A percentile compares a stretch with the other conserved stretches of the same genome.
phyloP scores from a whole-genome alignment of 2,329 filamentous ascomycete species.

The Cadophora gregata region DNA sequence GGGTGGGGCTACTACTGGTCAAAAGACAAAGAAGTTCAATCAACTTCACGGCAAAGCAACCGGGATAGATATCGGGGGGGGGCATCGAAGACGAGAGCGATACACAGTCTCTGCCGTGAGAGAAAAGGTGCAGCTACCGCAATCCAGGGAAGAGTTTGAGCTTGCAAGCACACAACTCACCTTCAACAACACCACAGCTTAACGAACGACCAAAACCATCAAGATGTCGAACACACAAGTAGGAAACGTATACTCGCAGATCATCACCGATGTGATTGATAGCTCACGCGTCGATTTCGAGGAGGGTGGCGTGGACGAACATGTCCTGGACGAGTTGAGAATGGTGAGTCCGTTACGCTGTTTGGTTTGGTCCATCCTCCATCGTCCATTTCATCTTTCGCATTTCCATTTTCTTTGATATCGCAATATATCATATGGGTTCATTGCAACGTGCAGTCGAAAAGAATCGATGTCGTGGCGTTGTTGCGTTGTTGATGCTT shows the following conservation, averaged over 20 bases:
- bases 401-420: constrained; percentile 2
- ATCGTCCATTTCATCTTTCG: neutral
- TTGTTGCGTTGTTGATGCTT: neutral
- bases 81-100: no score
- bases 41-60: no score
- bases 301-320: constrained; percentile 89
- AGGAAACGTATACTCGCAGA: constrained; percentile 79
- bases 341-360: constrained; percentile 66
- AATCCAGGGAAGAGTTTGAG: neutral
- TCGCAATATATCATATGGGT: neutral
- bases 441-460: neutral
- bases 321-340: constrained; percentile 84
- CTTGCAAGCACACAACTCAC: constrained; percentile 6
- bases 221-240: constrained; percentile 44
- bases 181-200: constrained; percentile 1
- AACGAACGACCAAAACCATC: constrained; percentile 23
- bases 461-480: neutral
- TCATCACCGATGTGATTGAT: constrained; percentile 86
- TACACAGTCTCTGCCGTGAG: neutral
- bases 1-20: no score
- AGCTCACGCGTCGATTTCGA: constrained; percentile 95
- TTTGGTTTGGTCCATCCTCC: constrained; percentile 7
- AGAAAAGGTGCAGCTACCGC: neutral
- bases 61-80: no score
- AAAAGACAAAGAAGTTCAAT: no score